Evolutionary conservation across 2,329 filamentous ascomycete species (phyloP).

Genomic region (Colletotrichum nymphaeae): DNA sequence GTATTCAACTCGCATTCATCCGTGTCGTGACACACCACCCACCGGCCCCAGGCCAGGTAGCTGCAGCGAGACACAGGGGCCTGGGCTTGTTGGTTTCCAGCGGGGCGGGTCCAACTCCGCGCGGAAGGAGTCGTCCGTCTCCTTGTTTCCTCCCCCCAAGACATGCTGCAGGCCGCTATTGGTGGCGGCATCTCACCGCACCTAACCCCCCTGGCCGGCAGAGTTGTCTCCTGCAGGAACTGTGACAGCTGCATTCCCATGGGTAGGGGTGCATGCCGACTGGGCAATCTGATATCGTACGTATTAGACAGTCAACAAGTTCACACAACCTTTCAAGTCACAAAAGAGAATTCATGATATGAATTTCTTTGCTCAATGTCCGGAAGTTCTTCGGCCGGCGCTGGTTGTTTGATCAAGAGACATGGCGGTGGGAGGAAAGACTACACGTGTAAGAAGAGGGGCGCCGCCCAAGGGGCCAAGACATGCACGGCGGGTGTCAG

Average conservation of each 20-base stretch:
- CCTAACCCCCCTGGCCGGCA: not conserved
- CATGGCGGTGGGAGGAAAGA: not conserved
- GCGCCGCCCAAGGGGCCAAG: not conserved
- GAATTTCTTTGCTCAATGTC: too few species aligned
- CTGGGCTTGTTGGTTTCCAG: constrained; percentile 1
- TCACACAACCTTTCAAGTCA: not conserved
- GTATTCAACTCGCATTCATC: not conserved
- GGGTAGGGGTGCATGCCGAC: not conserved
- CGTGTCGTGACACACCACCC: not conserved
- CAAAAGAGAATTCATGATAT: not conserved
- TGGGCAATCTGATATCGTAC: not conserved
- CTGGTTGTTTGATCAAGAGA: not conserved
- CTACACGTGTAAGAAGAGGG: too few species aligned
- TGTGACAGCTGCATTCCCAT: not conserved
- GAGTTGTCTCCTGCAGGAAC: not conserved
- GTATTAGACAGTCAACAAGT: not conserved
- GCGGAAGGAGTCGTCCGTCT: not conserved
- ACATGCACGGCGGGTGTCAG: not conserved
- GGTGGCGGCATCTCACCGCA: not conserved
- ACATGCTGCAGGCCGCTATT: not conserved
- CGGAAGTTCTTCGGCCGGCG: not conserved
- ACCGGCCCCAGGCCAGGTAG: too few species aligned
- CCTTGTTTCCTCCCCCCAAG: not conserved
- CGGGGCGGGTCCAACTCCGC: constrained; percentile 2
- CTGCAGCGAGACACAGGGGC: constrained; percentile 11